Percentiles rank a stretch among this genome's conserved stretches.
These are phyloP conservation scores for Mentha longifolia DNA, from an alignment of 257 asterid species.

Conservation along the genomic window DNA sequence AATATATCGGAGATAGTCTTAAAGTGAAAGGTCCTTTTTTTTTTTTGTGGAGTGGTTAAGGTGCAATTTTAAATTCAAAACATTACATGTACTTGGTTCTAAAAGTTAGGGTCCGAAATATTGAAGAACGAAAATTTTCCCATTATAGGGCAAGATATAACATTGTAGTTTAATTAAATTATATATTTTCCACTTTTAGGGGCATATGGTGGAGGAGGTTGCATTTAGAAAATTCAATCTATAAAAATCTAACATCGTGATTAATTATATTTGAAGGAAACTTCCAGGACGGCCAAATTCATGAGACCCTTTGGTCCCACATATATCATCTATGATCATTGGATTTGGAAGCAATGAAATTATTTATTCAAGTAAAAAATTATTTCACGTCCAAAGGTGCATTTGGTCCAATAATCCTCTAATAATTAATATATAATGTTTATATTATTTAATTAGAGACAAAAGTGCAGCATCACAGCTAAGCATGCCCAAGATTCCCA, in stretches of 20 bases:
- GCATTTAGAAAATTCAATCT: not conserved
- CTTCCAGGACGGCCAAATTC: conserved; percentile 33
- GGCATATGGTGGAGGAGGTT: not conserved
- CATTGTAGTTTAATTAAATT: too few species aligned
- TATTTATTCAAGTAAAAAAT: not conserved
- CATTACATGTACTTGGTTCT: not conserved
- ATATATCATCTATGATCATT: conserved; percentile 14
- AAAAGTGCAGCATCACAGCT: conserved; percentile 47
- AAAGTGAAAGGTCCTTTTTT: too few species aligned
- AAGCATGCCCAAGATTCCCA: conserved; percentile 43
- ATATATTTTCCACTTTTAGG: not conserved
- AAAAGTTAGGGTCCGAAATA: not conserved
- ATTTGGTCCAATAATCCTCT: conserved; percentile 20
- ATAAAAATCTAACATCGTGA: not conserved
- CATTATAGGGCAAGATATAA: too few species aligned
- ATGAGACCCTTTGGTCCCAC: conserved; percentile 26
- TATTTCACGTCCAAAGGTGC: conserved; percentile 17
- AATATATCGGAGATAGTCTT: too few species aligned
- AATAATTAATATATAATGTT: not conserved
- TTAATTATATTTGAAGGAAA: conserved; percentile 32
- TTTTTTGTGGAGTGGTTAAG: too few species aligned
- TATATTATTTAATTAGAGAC: conserved; percentile 4
- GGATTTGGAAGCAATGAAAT: conserved; percentile 35
- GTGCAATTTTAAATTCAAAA: too few species aligned
- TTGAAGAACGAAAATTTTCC: too few species aligned